A percentile compares a stretch with the other conserved stretches of the same genome.
phyloP scores from a whole-genome alignment of 1,284 basidiomycete genomes.

The Cutaneotrichosporon sp. region DNA sequence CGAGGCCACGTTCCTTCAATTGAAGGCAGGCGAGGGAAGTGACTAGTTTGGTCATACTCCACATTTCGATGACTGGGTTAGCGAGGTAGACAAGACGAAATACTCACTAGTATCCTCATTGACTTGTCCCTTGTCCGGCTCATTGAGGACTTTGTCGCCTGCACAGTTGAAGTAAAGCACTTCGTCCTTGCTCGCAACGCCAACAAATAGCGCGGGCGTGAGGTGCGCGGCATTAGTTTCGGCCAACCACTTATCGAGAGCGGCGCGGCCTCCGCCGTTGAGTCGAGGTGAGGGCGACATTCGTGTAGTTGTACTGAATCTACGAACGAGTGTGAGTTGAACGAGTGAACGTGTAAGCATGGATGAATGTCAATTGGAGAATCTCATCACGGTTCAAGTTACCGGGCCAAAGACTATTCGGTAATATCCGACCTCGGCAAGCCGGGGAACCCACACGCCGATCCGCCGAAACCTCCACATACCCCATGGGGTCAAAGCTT shows the following conservation, averaged over 20 bases:
- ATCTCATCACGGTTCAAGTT: too few relatives aligned
- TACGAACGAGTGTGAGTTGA: background rate
- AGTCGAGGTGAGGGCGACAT: conserved; percentile 16
- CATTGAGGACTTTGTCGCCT: conserved; percentile 36
- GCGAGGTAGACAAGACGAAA: background rate
- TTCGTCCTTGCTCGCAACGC: conserved; percentile 37
- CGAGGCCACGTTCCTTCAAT: conserved; percentile 38
- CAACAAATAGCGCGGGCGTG: conserved; percentile 36
- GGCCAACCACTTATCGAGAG: conserved; percentile 30
- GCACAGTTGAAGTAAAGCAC: conserved; percentile 34
- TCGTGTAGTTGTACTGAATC: background rate
- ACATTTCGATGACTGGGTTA: conserved; percentile 33
- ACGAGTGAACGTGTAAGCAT: background rate
- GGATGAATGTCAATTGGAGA: too few relatives aligned
- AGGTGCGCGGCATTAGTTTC: conserved; percentile 18
- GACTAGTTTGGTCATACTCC: conserved; percentile 42
- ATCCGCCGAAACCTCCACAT: too few relatives aligned
- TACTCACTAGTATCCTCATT: conserved; percentile 40
- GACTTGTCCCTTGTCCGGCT: conserved; percentile 32
- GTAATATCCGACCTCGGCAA: too few relatives aligned
- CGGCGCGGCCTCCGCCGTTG: conserved; percentile 21
- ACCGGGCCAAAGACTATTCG: too few relatives aligned
- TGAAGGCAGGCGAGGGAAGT: conserved; percentile 24
- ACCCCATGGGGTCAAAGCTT: too few relatives aligned
- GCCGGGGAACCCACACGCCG: too few relatives aligned